A percentile compares a stretch with the other conserved stretches of the same genome.
These are phyloP conservation scores for Sphaerobolus stellatus DNA, from an alignment of 1,284 basidiomycete genomes.

Conservation along the genomic window DNA sequence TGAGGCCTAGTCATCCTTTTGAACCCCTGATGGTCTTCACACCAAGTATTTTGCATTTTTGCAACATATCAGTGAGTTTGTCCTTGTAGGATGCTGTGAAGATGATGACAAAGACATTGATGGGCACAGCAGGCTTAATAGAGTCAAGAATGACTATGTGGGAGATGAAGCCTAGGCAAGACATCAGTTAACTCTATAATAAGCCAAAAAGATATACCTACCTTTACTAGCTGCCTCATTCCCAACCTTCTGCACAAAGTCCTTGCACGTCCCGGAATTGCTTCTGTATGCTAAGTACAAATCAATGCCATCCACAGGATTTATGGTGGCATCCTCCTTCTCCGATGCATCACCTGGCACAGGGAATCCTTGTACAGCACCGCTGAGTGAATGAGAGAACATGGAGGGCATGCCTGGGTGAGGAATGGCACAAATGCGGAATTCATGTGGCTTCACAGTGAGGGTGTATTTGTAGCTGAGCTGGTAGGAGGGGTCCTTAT, in stretches of 20 bases:
- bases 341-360: neutral
- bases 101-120: conserved; percentile 48
- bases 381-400: neutral
- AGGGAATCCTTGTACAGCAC: neutral
- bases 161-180: conserved; percentile 39
- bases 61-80: conserved; percentile 51
- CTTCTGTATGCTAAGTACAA: conserved; percentile 48
- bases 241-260: conserved; percentile 48
- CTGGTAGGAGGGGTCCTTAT: conserved; percentile 44
- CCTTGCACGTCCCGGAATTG: conserved; percentile 52
- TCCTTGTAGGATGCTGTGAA: conserved; percentile 55
- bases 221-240: conserved; percentile 41
- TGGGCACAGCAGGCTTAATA: conserved; percentile 39
- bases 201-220: conserved; percentile 18
- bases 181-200: neutral
- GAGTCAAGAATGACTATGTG: conserved; percentile 46
- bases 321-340: neutral
- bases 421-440: conserved; percentile 42
- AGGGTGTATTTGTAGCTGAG: conserved; percentile 49
- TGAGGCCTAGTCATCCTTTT: too few species aligned
- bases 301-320: conserved; percentile 16
- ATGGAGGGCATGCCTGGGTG: conserved; percentile 24
- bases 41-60: too few species aligned
- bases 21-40: too few species aligned
- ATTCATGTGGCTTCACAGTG: conserved; percentile 47